Evolutionary conservation across 2,329 filamentous ascomycete genomes (phyloP), one percentile per base, ranked within the genome.

Genomic region (Lecanicillium sp.): DNA sequence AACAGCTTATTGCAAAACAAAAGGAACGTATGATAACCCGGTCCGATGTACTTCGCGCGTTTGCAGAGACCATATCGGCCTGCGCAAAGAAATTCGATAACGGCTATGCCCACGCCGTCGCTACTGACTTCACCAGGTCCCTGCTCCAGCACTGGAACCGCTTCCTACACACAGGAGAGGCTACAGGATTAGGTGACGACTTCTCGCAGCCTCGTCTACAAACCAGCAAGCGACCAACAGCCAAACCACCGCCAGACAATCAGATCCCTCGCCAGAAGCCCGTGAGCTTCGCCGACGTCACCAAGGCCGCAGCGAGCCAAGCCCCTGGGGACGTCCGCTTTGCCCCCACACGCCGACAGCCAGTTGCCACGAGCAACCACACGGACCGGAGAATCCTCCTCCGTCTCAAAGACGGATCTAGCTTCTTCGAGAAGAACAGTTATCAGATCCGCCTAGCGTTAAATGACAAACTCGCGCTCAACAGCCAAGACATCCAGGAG

Each of bases 31-130:
- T n/a, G n/a, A n/a, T n/a, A n/a, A n/a, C n/a, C n/a, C n/a, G n/a
- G n/a, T n/a, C 30, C 15, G 30, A 33, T 11, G 30, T 33, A 12
- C 30, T 33, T 4, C 30, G 16, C 30, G 20, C 30, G 16, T 33
- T 33, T 33, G 30, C 30, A 18, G 30, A 33, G 15, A 18, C 30
- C 15, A 33, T 33, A 16, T 16, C 30, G 16, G 5, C 30, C 11
- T 33, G 30, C 30, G 30, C 30, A 18, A 33, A 18, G 20, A 33
- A 33, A 33, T 33, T 33, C 30, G 30, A 33, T 18, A 16, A 33
- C 14, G 15, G 30, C 15, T 18, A 33, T 11, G 30, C 30, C 30
- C 30, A 33, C 15, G 30, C 30, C 30, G 30, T 33, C 30, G 30
- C 16, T 12, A 31, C 17, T 18, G 30, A 33, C 30, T 33, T 33